Evolutionary conservation across 208 protist genomes (phyloP).

Genomic region (Acanthamoeba castellanii): DNA sequence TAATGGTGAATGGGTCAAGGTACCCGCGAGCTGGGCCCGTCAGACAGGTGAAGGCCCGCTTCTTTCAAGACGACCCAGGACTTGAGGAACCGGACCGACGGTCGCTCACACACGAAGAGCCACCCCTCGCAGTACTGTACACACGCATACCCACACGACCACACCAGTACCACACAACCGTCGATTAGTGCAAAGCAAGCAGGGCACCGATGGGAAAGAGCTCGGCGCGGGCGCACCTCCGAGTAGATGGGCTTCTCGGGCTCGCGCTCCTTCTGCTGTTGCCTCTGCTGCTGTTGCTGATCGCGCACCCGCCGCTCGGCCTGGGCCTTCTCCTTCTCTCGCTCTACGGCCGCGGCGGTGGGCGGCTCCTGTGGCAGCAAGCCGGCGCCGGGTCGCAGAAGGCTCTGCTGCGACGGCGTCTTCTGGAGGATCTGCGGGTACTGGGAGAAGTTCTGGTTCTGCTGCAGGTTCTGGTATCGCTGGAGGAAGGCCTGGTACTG

Average conservation of each 20-base stretch:
- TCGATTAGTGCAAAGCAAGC: too few species aligned
- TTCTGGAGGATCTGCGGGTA: conserved; percentile 51
- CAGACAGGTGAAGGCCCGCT: neutral
- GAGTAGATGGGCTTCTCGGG: neutral
- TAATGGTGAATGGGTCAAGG: neutral
- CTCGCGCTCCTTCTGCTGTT: neutral
- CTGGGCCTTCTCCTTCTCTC: neutral
- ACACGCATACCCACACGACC: neutral
- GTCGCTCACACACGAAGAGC: conserved; percentile 11
- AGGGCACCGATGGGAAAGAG: too few species aligned
- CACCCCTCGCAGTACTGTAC: conserved; percentile 32
- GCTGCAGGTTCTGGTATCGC: conserved; percentile 3
- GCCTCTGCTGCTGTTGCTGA: neutral
- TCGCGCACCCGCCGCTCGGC: neutral
- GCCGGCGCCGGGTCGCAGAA: neutral
- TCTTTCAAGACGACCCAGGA: neutral
- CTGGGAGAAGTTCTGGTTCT: conserved; percentile 63
- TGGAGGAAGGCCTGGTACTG: conserved; percentile 62
- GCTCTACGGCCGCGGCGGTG: neutral
- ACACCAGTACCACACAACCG: neutral
- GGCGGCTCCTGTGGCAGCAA: neutral
- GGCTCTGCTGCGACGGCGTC: conserved; percentile 44
- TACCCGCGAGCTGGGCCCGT: neutral
- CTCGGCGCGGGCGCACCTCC: neutral
- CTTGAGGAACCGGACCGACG: conserved; percentile 44